Conservation (phyloP, 2,329 filamentous ascomycete species). For the Neospermospora avenae region DNA sequence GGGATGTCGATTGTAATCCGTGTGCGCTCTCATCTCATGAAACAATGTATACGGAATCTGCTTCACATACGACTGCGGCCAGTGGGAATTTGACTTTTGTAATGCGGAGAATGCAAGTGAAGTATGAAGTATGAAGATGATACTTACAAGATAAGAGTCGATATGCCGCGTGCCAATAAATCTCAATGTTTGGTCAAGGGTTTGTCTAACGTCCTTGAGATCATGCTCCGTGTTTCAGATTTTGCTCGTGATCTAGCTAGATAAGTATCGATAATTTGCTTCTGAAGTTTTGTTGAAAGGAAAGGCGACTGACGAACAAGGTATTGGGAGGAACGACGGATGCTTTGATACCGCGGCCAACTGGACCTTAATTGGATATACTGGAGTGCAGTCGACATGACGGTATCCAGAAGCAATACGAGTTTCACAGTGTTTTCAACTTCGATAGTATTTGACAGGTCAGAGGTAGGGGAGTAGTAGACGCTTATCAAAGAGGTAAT, state of each 20-base stretch:
- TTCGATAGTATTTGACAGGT: not conserved
- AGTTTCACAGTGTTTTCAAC: not conserved
- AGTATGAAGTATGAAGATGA: not conserved
- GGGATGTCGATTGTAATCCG: not conserved
- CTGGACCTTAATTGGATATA: constrained; percentile 61
- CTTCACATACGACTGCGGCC: not conserved
- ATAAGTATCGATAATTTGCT: not conserved
- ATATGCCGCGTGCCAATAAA: constrained; percentile 66
- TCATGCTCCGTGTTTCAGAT: constrained; percentile 1
- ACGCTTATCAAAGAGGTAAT: not conserved
- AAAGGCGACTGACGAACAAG: constrained; percentile 58
- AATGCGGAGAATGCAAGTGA: not conserved
- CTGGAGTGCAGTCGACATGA: constrained; percentile 33
- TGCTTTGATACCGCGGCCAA: constrained; percentile 66
- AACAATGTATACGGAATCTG: not conserved
- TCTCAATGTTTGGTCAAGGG: constrained; percentile 53
- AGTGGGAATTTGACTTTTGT: not conserved
- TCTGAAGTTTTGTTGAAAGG: not conserved
- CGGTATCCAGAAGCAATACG: not conserved
- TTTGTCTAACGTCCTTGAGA: constrained; percentile 36
- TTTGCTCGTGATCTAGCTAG: constrained; percentile 1
- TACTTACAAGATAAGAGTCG: constrained; percentile 60
- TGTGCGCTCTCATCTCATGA: not conserved
- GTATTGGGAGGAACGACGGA: constrained; percentile 59
- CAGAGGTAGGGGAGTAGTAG: not conserved